Percentiles rank a stretch among this genome's conserved stretches.
Evolutionary conservation across 768 basidiomycete genomes (phyloP).

Genomic region (Epithele typhae): DNA sequence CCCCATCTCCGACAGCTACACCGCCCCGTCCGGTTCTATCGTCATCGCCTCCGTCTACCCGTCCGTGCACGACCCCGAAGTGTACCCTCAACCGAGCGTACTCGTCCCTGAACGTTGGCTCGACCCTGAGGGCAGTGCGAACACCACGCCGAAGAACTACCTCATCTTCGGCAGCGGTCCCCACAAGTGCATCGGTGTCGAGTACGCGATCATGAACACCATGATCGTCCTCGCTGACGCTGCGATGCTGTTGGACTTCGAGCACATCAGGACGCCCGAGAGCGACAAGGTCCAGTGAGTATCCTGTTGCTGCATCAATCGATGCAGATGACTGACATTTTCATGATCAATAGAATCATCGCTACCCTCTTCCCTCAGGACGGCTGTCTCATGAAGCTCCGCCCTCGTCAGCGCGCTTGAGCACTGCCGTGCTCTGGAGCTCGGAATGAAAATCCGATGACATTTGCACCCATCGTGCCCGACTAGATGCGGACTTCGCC

Average conservation of each 20-base stretch:
- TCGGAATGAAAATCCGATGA: constrained; percentile 6
- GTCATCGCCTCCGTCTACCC: constrained; percentile 92
- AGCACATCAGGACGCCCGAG: constrained; percentile 77
- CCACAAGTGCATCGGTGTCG: constrained; percentile 87
- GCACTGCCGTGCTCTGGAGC: background rate
- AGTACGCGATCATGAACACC: constrained; percentile 93
- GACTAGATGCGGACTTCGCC: constrained; percentile 14
- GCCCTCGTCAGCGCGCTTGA: constrained; percentile 42
- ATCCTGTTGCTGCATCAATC: background rate
- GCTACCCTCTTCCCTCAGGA: constrained; percentile 98
- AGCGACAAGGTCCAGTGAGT: constrained; percentile 82
- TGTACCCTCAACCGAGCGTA: constrained; percentile 82
- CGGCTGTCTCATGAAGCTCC: constrained; percentile 76
- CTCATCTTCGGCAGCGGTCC: constrained; percentile 94
- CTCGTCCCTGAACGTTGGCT: constrained; percentile 93
- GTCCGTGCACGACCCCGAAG: constrained; percentile 83
- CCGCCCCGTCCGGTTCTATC: constrained; percentile 88
- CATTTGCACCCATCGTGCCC: background rate
- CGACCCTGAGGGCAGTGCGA: constrained; percentile 72
- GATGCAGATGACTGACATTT: background rate
- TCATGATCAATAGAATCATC: no score
- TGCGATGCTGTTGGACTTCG: constrained; percentile 73
- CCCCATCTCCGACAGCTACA: constrained; percentile 90
- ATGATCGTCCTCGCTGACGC: constrained; percentile 83
- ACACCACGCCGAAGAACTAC: constrained; percentile 88